Conservation (phyloP, 768 basidiomycete genomes). For the Boletus huronensis region DNA sequence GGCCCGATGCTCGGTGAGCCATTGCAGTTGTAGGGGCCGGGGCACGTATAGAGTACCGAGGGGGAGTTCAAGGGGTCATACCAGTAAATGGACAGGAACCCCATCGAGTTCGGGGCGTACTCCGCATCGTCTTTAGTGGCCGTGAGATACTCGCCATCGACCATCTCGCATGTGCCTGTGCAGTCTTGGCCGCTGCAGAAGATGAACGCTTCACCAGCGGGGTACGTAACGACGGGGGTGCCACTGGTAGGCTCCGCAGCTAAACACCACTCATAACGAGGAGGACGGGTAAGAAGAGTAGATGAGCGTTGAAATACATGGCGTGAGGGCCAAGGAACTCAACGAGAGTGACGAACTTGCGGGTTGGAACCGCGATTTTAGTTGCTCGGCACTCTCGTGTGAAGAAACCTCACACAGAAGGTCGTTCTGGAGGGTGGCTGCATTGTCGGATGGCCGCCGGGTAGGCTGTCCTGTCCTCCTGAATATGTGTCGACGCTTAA, state of each 20-base stretch:
- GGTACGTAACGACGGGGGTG: not conserved
- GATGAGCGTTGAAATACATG: not conserved
- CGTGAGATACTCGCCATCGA: no score
- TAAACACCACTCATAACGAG: not conserved
- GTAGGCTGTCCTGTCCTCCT: no score
- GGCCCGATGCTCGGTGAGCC: not conserved
- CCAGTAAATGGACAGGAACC: not conserved
- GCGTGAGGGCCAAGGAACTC: not conserved
- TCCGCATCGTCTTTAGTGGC: not conserved
- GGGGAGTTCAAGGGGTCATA: not conserved
- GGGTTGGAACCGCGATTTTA: not conserved
- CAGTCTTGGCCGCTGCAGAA: not conserved
- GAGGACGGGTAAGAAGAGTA: not conserved
- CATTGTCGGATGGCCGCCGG: no score
- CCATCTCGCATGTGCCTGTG: not conserved
- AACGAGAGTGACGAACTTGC: not conserved
- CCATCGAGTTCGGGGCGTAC: not conserved
- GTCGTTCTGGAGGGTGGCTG: no score
- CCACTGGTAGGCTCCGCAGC: not conserved
- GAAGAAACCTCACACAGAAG: not conserved
- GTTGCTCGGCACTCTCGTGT: not conserved
- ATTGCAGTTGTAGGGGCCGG: not conserved
- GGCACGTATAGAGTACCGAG: not conserved
- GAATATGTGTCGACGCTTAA: no score
- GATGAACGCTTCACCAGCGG: not conserved